Evolutionary conservation across 495 filamentous ascomycete species (phyloP).

Genomic region (Bacidia rubella): DNA sequence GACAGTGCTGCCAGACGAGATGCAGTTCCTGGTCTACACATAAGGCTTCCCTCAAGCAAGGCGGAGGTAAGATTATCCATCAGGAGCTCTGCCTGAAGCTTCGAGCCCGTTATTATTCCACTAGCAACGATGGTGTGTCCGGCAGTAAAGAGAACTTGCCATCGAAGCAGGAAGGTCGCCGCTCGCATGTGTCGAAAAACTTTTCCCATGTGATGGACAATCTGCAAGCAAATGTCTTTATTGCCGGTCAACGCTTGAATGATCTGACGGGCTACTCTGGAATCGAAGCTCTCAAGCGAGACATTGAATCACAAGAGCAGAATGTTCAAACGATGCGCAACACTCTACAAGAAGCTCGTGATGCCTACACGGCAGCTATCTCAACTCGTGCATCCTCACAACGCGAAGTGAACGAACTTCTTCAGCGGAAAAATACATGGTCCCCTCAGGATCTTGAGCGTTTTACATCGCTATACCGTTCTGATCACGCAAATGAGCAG

Average conservation of each 20-base stretch:
- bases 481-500: constrained; percentile 86
- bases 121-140: background rate
- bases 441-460: constrained; percentile 75
- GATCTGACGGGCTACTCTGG: constrained; percentile 86
- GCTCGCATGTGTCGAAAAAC: constrained; percentile 58
- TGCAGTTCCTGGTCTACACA: background rate
- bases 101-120: background rate
- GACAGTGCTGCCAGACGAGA: background rate
- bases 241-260: constrained; percentile 78
- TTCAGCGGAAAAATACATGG: constrained; percentile 92
- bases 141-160: constrained; percentile 43
- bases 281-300: constrained; percentile 71
- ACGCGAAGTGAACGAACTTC: constrained; percentile 85
- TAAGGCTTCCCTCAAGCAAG: too few relatives aligned
- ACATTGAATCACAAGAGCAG: constrained; percentile 54
- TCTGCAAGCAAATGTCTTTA: constrained; percentile 68
- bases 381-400: constrained; percentile 70
- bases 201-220: constrained; percentile 77
- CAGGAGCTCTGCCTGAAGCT: too few relatives aligned
- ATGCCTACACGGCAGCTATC: constrained; percentile 64
- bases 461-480: constrained; percentile 83
- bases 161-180: constrained; percentile 58
- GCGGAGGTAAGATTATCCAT: too few relatives aligned
- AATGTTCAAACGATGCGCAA: constrained; percentile 48
- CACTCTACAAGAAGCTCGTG: constrained; percentile 55